Evolutionary conservation across 1,284 basidiomycete species (phyloP).

Genomic region (Omphalotus olearius): DNA sequence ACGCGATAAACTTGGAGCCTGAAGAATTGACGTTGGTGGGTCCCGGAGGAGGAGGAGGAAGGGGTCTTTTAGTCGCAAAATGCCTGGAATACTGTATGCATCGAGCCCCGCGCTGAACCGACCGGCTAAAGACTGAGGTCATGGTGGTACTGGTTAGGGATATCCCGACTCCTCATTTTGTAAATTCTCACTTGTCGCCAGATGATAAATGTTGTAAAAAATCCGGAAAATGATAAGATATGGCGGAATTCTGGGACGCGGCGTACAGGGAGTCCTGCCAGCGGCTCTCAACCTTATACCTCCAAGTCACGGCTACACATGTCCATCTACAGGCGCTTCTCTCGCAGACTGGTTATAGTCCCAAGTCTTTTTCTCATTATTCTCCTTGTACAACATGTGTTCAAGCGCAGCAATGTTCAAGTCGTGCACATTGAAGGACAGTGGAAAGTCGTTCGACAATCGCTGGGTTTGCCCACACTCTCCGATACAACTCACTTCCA

Average conservation of each 20-base stretch:
- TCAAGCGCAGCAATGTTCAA: constrained; percentile 1
- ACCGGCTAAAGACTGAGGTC: not conserved
- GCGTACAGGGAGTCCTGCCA: not conserved
- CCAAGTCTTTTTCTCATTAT: constrained; percentile 11
- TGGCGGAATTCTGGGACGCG: not conserved
- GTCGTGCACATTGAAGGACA: constrained; percentile 10
- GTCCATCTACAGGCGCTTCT: constrained; percentile 4
- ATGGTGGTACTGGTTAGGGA: not conserved
- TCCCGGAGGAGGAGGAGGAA: not conserved
- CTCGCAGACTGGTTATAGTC: constrained; percentile 7
- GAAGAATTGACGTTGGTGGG: not conserved
- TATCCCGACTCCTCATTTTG: no score
- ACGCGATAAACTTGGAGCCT: not conserved
- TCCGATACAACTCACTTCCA: constrained; percentile 3
- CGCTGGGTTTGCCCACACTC: constrained; percentile 7
- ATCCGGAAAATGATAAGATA: no score
- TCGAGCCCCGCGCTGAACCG: not conserved
- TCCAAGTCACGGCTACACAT: not conserved
- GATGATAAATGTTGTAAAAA: not conserved
- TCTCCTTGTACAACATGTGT: constrained; percentile 8
- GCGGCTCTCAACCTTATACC: not conserved
- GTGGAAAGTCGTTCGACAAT: constrained; percentile 13
- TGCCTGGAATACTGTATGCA: not conserved
- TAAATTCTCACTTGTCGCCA: no score
- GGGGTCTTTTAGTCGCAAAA: not conserved